These are phyloP conservation scores for Turritis glabra DNA, from an alignment of 345 rosid genomes.

Conservation along the genomic window DNA sequence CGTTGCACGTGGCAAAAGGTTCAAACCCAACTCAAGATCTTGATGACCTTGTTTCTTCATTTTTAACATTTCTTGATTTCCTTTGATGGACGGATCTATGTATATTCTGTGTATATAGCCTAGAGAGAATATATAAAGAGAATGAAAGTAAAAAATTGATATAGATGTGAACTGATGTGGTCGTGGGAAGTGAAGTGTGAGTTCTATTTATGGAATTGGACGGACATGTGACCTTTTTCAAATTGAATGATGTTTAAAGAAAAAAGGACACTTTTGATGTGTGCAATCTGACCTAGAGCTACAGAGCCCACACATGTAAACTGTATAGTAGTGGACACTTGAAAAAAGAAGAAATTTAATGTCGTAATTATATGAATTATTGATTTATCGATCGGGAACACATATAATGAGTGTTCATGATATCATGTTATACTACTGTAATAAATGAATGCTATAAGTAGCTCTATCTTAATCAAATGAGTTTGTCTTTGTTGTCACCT, in stretches of 20 bases:
- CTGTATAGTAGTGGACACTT: slow-evolving; percentile 38
- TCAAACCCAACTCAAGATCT: slow-evolving; percentile 60
- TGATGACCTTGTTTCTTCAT: slow-evolving; percentile 29
- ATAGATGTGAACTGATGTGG: slow-evolving; percentile 35
- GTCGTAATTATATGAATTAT: slow-evolving; percentile 26
- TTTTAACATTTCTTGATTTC: slow-evolving; percentile 20
- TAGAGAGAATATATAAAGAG: slow-evolving; percentile 21
- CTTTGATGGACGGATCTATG: slow-evolving; percentile 28
- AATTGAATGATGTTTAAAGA: slow-evolving; percentile 31
- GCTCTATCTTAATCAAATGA: slow-evolving; percentile 38
- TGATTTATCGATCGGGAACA: slow-evolving; percentile 20
- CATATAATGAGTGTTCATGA: slow-evolving; percentile 35
- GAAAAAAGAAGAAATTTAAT: not conserved
- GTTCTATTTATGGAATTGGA: slow-evolving; percentile 37
- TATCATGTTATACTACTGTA: slow-evolving; percentile 32
- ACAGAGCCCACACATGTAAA: slow-evolving; percentile 38
- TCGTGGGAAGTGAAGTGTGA: slow-evolving; percentile 36
- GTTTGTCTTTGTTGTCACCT: slow-evolving; percentile 33
- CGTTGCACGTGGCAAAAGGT: slow-evolving; percentile 47
- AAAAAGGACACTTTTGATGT: slow-evolving; percentile 38
- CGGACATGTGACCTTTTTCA: slow-evolving; percentile 34
- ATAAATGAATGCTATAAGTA: slow-evolving; percentile 32
- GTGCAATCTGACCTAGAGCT: slow-evolving; percentile 45
- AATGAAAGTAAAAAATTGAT: slow-evolving; percentile 15
- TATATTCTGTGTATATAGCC: not conserved